These are phyloP conservation scores for Erythrobasidium yunnanense DNA, from an alignment of 768 basidiomycete genomes.

Conservation along the genomic window DNA sequence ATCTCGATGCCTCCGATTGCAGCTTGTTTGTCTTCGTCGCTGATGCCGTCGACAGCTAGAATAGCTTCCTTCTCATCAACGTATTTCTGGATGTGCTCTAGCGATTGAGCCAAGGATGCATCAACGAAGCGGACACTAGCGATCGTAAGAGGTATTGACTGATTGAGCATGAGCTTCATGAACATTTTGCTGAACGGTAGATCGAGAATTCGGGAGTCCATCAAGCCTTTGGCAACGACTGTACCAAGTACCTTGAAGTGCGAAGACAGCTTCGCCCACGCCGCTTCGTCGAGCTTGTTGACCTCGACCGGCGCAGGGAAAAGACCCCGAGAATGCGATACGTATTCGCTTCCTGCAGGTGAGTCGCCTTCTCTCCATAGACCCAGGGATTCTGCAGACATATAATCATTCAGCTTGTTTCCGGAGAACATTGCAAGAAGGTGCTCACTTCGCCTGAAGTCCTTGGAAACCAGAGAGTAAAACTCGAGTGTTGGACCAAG, in stretches of 20 bases:
- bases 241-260: constrained; percentile 84
- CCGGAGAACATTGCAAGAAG: background rate
- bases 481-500: constrained; percentile 96
- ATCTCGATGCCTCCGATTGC: constrained; percentile 47
- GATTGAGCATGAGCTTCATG: constrained; percentile 75
- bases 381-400: background rate
- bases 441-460: constrained; percentile 63
- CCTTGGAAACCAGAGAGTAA: constrained; percentile 90
- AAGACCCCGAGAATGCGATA: constrained; percentile 70
- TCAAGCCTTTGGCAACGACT: constrained; percentile 90
- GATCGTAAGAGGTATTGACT: constrained; percentile 70
- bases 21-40: background rate
- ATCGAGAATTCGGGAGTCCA: constrained; percentile 96
- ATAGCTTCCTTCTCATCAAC: constrained; percentile 46
- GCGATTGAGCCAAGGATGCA: constrained; percentile 68
- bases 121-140: constrained; percentile 81
- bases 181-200: constrained; percentile 90
- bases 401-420: background rate
- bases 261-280: constrained; percentile 63
- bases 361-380: constrained; percentile 3
- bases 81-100: constrained; percentile 60
- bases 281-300: constrained; percentile 31
- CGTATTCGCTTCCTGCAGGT: constrained; percentile 46
- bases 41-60: constrained; percentile 42
- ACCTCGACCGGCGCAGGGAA: constrained; percentile 61